phyloP scores from a whole-genome alignment of 306 rosid species.

The Cajanus cajan region DNA sequence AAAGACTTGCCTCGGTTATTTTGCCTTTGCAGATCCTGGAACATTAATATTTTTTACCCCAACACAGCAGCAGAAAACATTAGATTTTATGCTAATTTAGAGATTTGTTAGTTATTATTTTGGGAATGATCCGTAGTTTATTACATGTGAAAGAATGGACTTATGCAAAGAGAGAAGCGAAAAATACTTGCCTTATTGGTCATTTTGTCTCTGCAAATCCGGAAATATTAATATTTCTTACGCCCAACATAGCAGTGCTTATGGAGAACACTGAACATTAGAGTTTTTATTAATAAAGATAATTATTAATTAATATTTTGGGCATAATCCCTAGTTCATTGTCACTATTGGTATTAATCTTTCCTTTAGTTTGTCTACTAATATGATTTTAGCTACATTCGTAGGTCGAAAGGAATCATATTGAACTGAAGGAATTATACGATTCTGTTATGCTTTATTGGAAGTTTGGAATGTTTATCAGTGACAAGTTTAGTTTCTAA shows the following conservation, averaged over 20 bases:
- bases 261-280: background rate
- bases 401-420: background rate
- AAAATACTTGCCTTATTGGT: background rate
- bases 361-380: background rate
- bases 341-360: background rate
- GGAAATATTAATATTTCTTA: conserved; percentile 6
- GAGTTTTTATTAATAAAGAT: conserved; percentile 14
- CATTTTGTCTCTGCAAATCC: conserved; percentile 8
- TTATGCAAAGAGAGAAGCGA: background rate
- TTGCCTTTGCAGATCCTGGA: background rate
- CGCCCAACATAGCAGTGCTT: background rate
- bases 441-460: background rate
- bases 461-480: background rate
- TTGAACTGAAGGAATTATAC: background rate
- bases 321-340: background rate
- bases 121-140: conserved; percentile 6
- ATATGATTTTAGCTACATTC: background rate
- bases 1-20: background rate
- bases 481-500: too few species aligned
- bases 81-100: conserved; percentile 23
- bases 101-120: conserved; percentile 20
- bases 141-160: conserved; percentile 3
- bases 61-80: background rate
- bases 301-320: conserved; percentile 16
- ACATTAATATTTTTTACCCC: conserved; percentile 9